phyloP scores from a whole-genome alignment of 2,329 filamentous ascomycete genomes.

The Boeremia exigua region DNA sequence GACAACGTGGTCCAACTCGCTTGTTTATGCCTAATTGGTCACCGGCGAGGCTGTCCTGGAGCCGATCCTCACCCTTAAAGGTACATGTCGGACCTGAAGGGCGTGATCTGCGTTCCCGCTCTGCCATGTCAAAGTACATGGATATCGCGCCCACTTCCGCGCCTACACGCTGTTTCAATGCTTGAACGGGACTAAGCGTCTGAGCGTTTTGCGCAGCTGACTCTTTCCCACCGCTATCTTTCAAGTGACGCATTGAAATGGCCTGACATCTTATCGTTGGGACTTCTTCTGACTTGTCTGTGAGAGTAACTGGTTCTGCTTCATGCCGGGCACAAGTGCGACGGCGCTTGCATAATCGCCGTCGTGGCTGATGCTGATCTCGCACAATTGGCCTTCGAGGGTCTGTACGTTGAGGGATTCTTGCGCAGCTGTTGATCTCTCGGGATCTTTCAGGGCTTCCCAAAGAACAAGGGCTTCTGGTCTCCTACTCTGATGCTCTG shows the following conservation, averaged over 20 bases:
- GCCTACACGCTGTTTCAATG: not conserved
- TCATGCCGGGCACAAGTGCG: slow-evolving; percentile 59
- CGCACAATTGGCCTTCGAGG: slow-evolving; percentile 60
- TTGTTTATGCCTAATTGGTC: slow-evolving; percentile 10
- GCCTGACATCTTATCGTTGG: too few relatives aligned
- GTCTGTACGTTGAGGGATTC: not conserved
- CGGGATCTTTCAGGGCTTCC: slow-evolving; percentile 6
- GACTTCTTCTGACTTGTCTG: not conserved
- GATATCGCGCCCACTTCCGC: not conserved
- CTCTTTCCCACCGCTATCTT: too few relatives aligned
- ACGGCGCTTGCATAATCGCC: slow-evolving; percentile 78
- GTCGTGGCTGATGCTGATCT: slow-evolving; percentile 87
- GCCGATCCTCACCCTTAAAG: slow-evolving; percentile 5
- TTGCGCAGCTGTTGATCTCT: not conserved
- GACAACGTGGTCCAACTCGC: slow-evolving; percentile 6
- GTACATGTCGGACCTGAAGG: not conserved
- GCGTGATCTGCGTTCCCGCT: slow-evolving; percentile 1
- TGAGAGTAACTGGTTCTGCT: not conserved
- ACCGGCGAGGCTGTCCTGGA: slow-evolving; percentile 5
- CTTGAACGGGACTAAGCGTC: not conserved
- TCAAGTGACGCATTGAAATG: too few relatives aligned
- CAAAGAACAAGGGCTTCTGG: slow-evolving; percentile 40
- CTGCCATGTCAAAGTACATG: not conserved
- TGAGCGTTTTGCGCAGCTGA: not conserved
- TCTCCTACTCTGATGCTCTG: slow-evolving; percentile 20